phyloP scores from a whole-genome alignment of 1,139 yeast species.

The Sugiyamaella paludigena region DNA sequence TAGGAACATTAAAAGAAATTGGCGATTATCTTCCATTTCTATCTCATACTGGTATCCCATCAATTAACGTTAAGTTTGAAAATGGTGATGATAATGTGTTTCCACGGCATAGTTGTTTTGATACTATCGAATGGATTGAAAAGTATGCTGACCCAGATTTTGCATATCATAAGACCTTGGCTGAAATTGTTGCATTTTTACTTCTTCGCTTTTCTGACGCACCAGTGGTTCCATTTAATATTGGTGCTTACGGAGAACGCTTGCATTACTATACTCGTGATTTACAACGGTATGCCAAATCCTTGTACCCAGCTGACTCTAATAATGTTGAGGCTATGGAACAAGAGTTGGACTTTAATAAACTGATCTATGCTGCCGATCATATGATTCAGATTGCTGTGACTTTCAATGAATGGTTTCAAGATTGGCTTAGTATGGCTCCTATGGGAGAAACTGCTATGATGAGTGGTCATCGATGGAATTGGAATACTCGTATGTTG shows the following conservation, averaged over 20 bases:
- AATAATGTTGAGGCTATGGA: conserved; percentile 5
- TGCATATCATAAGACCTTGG: conserved; percentile 55
- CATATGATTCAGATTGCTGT: conserved; percentile 28
- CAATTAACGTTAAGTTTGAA: conserved; percentile 55
- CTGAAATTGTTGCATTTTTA: conserved; percentile 55
- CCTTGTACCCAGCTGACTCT: conserved; percentile 11
- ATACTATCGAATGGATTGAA: conserved; percentile 59
- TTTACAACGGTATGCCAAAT: conserved; percentile 46
- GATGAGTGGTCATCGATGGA: conserved; percentile 68
- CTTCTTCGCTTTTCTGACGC: conserved; percentile 61
- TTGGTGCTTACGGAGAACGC: conserved; percentile 48
- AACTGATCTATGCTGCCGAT: conserved; percentile 29
- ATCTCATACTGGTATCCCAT: conserved; percentile 65
- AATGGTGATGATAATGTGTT: conserved; percentile 32
- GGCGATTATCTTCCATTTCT: conserved; percentile 72
- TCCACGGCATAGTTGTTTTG: conserved; percentile 65
- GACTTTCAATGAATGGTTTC: conserved; percentile 45
- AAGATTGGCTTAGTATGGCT: conserved; percentile 53
- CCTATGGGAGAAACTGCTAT: conserved; percentile 59
- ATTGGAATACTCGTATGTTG: conserved; percentile 69
- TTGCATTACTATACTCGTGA: conserved; percentile 50
- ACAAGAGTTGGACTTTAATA: conserved; percentile 22
- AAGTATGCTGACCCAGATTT: conserved; percentile 54
- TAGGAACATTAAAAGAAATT: conserved; percentile 19
- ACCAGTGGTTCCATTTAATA: conserved; percentile 73